Base-by-base conservation (phyloP, 148 eudicot genomes). In the Nyssa sinensis region DNA sequence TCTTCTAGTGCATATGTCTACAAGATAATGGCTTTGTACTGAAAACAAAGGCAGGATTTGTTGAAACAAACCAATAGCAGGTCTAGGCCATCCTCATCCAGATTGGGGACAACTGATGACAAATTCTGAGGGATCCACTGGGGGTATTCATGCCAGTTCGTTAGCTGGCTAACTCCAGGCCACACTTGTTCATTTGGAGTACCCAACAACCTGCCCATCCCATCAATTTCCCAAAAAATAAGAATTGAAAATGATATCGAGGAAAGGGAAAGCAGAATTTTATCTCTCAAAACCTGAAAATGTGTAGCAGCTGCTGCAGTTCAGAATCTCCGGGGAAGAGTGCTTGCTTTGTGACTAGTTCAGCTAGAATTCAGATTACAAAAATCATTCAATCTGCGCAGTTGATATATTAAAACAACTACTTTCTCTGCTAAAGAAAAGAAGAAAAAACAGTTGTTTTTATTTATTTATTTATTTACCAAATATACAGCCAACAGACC, bases 401-500 rank as follows among this genome's bases (percentile, higher is more conserved):
- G 59, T 55, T 21, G 19, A 55, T 55, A 55, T 13, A 21, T 55
- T 5, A 0, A 3, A 37, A 19, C 59, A 55, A 7, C 0, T 19
- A 2, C 17, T n/a, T n/a, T n/a, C n/a, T n/a, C n/a, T n/a, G n/a
- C n/a, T n/a, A n/a, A n/a, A n/a, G n/a, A n/a, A n/a, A n/a, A n/a
- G n/a, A n/a, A n/a, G n/a, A n/a, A n/a, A n/a, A n/a, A n/a, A n/a
- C n/a, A n/a, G n/a, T n/a, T n/a, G n/a, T n/a, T n/a, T n/a, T n/a
- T n/a, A n/a, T n/a, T n/a, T n/a, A n/a, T n/a, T n/a, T n/a, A n/a
- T n/a, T n/a, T n/a, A n/a, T 39, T n/a, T 89, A 93, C 98, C 98
- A 80, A 94, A 94, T 74, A 95, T 95, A 69, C 98, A 95, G 75
- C 91, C 98, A 62, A 95, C 98, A 62, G 98, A 95, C 98, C 98